phyloP scores from a whole-genome alignment of 2,329 filamentous ascomycete species.

The Penicillium oxalicum region DNA sequence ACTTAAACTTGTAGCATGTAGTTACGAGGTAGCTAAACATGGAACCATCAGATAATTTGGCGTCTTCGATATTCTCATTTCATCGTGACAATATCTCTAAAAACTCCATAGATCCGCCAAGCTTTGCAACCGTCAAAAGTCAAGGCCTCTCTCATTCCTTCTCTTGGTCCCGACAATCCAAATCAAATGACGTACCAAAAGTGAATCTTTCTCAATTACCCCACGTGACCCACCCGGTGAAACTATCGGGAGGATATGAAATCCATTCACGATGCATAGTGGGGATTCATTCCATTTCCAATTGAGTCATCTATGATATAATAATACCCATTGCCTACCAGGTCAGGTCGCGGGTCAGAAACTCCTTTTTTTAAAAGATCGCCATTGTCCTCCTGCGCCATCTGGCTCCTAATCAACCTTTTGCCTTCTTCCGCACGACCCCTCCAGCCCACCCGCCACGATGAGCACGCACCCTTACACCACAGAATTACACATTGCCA shows the following conservation, averaged over 20 bases:
- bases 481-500: conserved; percentile 34
- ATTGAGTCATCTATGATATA: not conserved
- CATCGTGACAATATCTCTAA: no score
- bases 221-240: conserved; percentile 10
- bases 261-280: not conserved
- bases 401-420: not conserved
- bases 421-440: not conserved
- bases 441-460: conserved; percentile 1
- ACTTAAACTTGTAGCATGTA: no score
- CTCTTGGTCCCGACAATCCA: no score
- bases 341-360: not conserved
- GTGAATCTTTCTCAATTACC: not conserved
- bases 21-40: not conserved
- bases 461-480: conserved; percentile 28
- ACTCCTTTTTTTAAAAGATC: not conserved
- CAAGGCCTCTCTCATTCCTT: no score
- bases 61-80: no score
- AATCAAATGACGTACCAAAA: not conserved
- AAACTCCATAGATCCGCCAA: no score
- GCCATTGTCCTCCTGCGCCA: not conserved
- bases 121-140: no score
- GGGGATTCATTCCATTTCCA: not conserved
- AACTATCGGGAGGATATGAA: not conserved
- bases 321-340: not conserved
- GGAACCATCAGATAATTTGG: no score